Base-by-base conservation (phyloP, 257 asterid species). In the Striga asiatica region DNA sequence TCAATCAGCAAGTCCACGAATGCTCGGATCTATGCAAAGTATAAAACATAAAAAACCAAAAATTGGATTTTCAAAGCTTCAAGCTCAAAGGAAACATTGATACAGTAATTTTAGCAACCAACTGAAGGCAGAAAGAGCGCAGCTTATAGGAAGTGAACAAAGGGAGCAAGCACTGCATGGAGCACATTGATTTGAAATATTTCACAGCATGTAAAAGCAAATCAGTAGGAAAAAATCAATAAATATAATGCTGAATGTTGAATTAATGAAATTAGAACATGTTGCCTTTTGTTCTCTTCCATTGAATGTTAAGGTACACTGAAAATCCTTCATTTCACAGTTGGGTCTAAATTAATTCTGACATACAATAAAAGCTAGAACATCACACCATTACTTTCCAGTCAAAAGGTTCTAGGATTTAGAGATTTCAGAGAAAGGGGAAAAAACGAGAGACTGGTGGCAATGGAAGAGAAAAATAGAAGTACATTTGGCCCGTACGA, bases 51-150 rank as follows among this genome's bases (percentile, higher is more conserved):
- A 47, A 37, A 42, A 39, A 14, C 8, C 8, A 12, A 43, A 43
- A 43, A 66, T 53, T 25, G 65, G 63, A 55, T 45, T 51, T 54
- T 2, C 21, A 62, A 37, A 46, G 66, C 59, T 52, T 49, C 58
- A 70, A 50, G 18, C 14, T 50, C 17, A 23, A 60, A 31, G 9
- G 29, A 32, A 42, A 27, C 14, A 47, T 22, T 21, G 23, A 48
- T 21, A 23, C 13, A 64, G 32, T 13, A n/a, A 43, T 46, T 20
- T 14, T 24, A 37, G 17, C 55, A 49, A 54, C 47, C 39, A 48
- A 25, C 21, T 28, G 24, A 53, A 48, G 20, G 49, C 17, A 25
- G n/a, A 27, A 42, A n/a, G n/a, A n/a, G n/a, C n/a, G n/a, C 46
- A 68, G 46, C 46, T 47, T 25, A 38, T 35, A 57, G 56, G 42